These are phyloP conservation scores for Curvularia hawaiiensis DNA, from an alignment of 2,329 filamentous ascomycete species.

Conservation along the genomic window DNA sequence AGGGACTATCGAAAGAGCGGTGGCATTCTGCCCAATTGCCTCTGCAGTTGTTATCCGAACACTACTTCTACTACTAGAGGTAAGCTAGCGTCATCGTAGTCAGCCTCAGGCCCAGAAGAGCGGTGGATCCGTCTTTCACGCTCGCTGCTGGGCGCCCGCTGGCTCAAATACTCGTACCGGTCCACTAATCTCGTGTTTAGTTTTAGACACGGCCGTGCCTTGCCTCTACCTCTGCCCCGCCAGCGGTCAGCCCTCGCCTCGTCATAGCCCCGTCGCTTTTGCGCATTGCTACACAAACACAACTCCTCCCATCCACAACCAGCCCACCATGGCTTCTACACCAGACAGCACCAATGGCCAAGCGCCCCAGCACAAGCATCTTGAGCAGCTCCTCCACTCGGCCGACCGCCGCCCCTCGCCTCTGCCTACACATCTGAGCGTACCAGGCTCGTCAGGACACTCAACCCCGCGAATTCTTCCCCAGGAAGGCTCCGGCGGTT, in stretches of 20 bases:
- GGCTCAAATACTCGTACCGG: conserved; percentile 1
- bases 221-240: conserved; percentile 12
- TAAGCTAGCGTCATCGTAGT: conserved; percentile 1
- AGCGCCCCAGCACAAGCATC: conserved; percentile 58
- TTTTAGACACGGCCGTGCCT: conserved; percentile 8
- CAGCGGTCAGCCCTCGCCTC: conserved; percentile 3
- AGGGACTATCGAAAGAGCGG: conserved; percentile 29
- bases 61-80: background rate
- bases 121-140: conserved; percentile 7
- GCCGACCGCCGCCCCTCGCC: conserved; percentile 76
- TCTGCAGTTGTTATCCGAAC: conserved; percentile 14
- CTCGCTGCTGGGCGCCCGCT: conserved; percentile 1
- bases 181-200: conserved; percentile 13
- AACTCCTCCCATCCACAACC: conserved; percentile 17
- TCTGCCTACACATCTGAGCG: conserved; percentile 82
- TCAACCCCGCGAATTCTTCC: conserved; percentile 73
- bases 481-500: conserved; percentile 75
- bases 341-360: conserved; percentile 32
- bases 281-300: conserved; percentile 13
- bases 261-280: conserved; percentile 9
- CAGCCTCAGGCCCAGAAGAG: conserved; percentile 10
- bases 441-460: conserved; percentile 62
- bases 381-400: conserved; percentile 59
- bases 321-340: conserved; percentile 40
- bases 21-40: conserved; percentile 42